A percentile compares a stretch with the other conserved stretches of the same genome.
Evolutionary conservation across 2,329 filamentous ascomycete genomes (phyloP).

Genomic region (Alternaria novae-zelandiae): DNA sequence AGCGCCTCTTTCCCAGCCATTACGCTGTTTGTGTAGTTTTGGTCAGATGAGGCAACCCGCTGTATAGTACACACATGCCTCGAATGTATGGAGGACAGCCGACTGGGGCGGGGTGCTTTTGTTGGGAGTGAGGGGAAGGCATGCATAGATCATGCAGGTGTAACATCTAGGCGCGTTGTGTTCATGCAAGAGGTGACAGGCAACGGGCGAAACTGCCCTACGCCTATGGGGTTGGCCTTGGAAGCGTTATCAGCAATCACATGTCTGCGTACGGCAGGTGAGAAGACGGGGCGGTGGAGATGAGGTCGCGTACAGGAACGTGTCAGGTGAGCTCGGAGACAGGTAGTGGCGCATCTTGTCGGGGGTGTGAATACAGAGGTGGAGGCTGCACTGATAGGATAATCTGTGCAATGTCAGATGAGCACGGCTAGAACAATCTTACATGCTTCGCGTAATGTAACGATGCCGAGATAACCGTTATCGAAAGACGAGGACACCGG

Average conservation of each 20-base stretch:
- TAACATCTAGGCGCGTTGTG: slow-evolving; percentile 26
- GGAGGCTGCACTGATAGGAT: neutral
- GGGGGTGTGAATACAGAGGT: neutral
- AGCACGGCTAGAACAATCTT: slow-evolving; percentile 1
- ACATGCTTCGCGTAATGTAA: slow-evolving; percentile 2
- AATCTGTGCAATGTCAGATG: slow-evolving; percentile 1
- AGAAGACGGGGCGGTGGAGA: neutral
- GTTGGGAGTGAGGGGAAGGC: slow-evolving; percentile 20
- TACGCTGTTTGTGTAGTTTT: neutral
- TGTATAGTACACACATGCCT: slow-evolving; percentile 3
- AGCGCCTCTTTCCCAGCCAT: neutral
- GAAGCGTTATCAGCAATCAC: neutral
- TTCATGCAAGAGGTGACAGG: slow-evolving; percentile 1
- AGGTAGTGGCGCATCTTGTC: slow-evolving; percentile 2
- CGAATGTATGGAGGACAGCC: slow-evolving; percentile 12
- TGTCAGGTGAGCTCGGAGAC: neutral
- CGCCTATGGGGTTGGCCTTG: slow-evolving; percentile 1
- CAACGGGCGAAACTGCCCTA: slow-evolving; percentile 1
- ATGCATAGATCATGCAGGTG: slow-evolving; percentile 26
- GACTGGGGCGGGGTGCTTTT: slow-evolving; percentile 20
- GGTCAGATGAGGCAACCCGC: neutral
- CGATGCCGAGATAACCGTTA: slow-evolving; percentile 14
- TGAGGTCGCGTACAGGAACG: neutral
- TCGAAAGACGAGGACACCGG: neutral
- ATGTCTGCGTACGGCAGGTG: slow-evolving; percentile 1